Percentiles rank a stretch among this genome's conserved stretches.
These are phyloP conservation scores for Pseudohyphozyma bogoriensis DNA, from an alignment of 768 basidiomycete species.

Conservation along the genomic window DNA sequence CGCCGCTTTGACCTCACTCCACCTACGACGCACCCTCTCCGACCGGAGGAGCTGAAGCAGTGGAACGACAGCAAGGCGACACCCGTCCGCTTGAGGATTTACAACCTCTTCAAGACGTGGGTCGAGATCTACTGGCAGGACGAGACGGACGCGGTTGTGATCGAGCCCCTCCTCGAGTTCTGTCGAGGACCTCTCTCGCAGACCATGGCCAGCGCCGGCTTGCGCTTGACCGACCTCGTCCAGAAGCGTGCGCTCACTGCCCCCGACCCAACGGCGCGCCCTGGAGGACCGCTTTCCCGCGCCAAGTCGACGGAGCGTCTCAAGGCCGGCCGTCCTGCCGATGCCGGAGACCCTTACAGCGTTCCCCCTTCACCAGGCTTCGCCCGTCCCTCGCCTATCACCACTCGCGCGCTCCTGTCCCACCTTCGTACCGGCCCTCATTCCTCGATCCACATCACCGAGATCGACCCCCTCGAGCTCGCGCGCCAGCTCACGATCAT, in stretches of 20 bases:
- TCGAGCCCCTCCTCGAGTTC: slow-evolving; percentile 37
- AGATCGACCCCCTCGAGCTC: slow-evolving; percentile 85
- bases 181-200: slow-evolving; percentile 32
- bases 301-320: slow-evolving; percentile 30
- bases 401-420: slow-evolving; percentile 66
- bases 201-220: slow-evolving; percentile 37
- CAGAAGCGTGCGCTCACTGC: slow-evolving; percentile 24
- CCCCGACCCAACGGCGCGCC: not conserved
- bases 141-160: slow-evolving; percentile 58
- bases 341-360: slow-evolving; percentile 17
- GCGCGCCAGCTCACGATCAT: slow-evolving; percentile 88
- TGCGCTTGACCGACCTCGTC: slow-evolving; percentile 37
- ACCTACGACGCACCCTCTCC: slow-evolving; percentile 42
- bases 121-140: slow-evolving; percentile 80
- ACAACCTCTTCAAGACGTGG: slow-evolving; percentile 90
- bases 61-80: slow-evolving; percentile 84
- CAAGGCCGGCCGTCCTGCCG: slow-evolving; percentile 24
- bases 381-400: slow-evolving; percentile 59
- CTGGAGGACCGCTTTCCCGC: slow-evolving; percentile 2
- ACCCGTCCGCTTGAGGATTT: slow-evolving; percentile 80
- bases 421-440: slow-evolving; percentile 48
- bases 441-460: slow-evolving; percentile 56
- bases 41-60: slow-evolving; percentile 52
- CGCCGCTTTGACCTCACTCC: slow-evolving; percentile 64
- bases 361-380: not conserved